Evolutionary conservation across 2,329 filamentous ascomycete genomes (phyloP).

Genomic region (Alternaria viburni): DNA sequence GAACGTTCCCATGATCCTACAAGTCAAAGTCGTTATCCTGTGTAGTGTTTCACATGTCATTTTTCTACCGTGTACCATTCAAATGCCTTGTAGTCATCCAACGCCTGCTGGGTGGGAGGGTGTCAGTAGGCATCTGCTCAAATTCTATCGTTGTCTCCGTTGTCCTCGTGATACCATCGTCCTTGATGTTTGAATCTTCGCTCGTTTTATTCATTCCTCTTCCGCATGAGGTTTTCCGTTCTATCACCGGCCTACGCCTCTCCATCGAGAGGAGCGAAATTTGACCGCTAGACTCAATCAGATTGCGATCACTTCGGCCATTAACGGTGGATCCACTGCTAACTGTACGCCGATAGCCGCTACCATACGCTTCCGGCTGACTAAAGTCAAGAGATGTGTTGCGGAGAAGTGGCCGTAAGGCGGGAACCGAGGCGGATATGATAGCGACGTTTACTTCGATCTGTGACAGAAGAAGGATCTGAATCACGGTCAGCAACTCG

Average conservation of each 20-base stretch:
- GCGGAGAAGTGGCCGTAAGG: conserved; percentile 46
- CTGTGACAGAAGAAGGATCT: conserved; percentile 47
- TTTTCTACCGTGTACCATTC: not conserved
- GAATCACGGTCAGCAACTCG: not conserved
- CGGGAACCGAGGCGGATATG: conserved; percentile 48
- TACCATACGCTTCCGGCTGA: not conserved
- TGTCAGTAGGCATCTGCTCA: not conserved
- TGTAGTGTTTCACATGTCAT: not conserved
- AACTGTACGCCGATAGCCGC: not conserved
- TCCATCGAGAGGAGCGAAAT: not conserved
- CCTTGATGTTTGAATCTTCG: not conserved
- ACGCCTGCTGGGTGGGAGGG: not conserved
- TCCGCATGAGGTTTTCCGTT: not conserved
- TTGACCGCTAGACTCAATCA: not conserved
- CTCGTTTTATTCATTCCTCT: not conserved
- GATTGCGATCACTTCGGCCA: not conserved
- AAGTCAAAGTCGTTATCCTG: not conserved
- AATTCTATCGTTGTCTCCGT: not conserved
- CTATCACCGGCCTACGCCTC: not conserved
- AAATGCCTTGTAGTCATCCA: not conserved
- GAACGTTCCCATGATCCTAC: not conserved
- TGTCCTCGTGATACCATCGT: not conserved
- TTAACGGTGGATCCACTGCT: not conserved
- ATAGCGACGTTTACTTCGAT: conserved; percentile 52
- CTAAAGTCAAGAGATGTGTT: not conserved